Conservation (phyloP, 805 yeast species). For the Wickerhamomyces strasburgensis region DNA sequence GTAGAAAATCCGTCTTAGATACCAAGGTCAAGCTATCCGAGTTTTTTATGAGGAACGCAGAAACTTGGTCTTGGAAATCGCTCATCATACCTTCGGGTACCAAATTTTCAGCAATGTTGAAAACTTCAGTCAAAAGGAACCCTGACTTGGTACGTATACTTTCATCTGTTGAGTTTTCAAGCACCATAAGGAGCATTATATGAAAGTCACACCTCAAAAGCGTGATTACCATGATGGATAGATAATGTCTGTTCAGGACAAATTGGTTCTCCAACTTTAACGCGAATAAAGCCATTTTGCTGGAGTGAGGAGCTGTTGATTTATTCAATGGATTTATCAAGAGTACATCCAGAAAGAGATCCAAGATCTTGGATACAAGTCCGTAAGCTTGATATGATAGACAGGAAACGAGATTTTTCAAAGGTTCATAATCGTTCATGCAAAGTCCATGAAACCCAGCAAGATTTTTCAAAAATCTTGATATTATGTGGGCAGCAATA, state of each 20-base stretch:
- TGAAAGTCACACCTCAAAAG: conserved; percentile 54
- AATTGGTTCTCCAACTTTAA: conserved; percentile 37
- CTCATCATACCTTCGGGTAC: conserved; percentile 44
- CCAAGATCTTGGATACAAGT: conserved; percentile 60
- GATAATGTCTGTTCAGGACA: conserved; percentile 53
- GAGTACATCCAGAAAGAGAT: conserved; percentile 64
- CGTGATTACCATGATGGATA: conserved; percentile 53
- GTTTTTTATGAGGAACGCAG: background rate
- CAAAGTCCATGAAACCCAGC: conserved; percentile 69
- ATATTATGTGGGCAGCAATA: conserved; percentile 52
- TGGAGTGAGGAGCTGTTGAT: conserved; percentile 6
- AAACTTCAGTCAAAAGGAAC: conserved; percentile 57
- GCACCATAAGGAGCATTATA: conserved; percentile 38
- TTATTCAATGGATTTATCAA: conserved; percentile 47
- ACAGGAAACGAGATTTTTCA: conserved; percentile 56
- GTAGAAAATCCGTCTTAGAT: conserved; percentile 36
- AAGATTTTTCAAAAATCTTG: conserved; percentile 63
- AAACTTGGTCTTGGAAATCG: conserved; percentile 2
- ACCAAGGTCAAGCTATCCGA: background rate
- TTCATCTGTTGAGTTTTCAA: conserved; percentile 40
- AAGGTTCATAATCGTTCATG: conserved; percentile 47
- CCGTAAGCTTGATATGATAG: conserved; percentile 52
- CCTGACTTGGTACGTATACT: conserved; percentile 54
- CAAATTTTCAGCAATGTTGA: conserved; percentile 46
- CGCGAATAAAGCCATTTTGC: conserved; percentile 20